A percentile compares a stretch with the other conserved stretches of the same genome.
These are phyloP conservation scores for Penicillium expansum DNA, from an alignment of 2,329 filamentous ascomycete species.

Conservation along the genomic window DNA sequence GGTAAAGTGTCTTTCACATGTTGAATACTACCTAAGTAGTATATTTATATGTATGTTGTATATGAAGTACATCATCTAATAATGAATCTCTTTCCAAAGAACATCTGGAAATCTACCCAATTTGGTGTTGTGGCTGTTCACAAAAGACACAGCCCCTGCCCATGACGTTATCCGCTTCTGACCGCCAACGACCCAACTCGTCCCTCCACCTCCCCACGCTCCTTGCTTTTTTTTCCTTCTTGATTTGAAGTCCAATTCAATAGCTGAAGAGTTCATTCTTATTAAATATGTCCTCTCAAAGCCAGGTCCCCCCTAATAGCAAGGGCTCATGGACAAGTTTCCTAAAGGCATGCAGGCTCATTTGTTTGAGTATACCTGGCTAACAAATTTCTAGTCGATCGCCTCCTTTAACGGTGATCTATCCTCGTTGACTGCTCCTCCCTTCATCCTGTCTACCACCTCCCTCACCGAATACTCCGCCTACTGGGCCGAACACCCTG, in stretches of 20 bases:
- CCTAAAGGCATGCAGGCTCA: slow-evolving; percentile 40
- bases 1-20: neutral
- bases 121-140: slow-evolving; percentile 8
- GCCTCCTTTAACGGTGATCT: slow-evolving; percentile 80
- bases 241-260: neutral
- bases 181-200: slow-evolving; percentile 21
- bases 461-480: slow-evolving; percentile 77
- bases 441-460: slow-evolving; percentile 76
- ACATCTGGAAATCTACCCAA: neutral
- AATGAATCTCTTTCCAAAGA: neutral
- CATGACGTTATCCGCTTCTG: slow-evolving; percentile 26
- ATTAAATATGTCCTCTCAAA: slow-evolving; percentile 37
- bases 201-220: slow-evolving; percentile 7
- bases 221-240: neutral
- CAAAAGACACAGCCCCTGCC: neutral
- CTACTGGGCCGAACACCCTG: slow-evolving; percentile 78
- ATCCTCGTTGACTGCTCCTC: slow-evolving; percentile 74
- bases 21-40: no score
- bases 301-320: slow-evolving; percentile 41
- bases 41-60: no score
- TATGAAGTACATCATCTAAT: no score
- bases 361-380: neutral
- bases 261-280: neutral
- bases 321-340: slow-evolving; percentile 50
- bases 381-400: slow-evolving; percentile 54